Evolutionary conservation across 805 yeast species (phyloP).

Genomic region (Yarrowia sp.): DNA sequence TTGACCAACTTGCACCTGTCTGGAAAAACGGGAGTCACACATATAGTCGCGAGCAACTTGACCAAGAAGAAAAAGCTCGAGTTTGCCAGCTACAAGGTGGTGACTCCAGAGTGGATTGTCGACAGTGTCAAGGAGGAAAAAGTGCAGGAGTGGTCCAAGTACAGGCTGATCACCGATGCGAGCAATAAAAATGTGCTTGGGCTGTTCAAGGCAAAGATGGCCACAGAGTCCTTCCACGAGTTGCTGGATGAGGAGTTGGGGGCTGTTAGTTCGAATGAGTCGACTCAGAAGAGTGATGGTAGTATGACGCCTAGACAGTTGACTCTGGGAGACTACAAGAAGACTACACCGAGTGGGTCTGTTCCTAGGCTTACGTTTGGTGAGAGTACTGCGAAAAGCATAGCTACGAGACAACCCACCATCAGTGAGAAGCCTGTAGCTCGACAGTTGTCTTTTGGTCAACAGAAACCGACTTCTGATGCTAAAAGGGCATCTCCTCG

Average conservation of each 20-base stretch:
- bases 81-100: constrained; percentile 74
- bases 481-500: too few species aligned
- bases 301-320: too few species aligned
- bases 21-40: constrained; percentile 79
- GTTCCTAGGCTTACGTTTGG: too few species aligned
- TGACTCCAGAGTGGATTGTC: constrained; percentile 80
- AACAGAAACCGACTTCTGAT: too few species aligned
- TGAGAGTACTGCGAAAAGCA: too few species aligned
- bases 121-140: constrained; percentile 61
- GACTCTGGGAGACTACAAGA: too few species aligned
- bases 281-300: too few species aligned
- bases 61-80: constrained; percentile 78
- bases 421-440: too few species aligned
- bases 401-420: too few species aligned
- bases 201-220: constrained; percentile 4
- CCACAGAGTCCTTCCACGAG: constrained; percentile 19
- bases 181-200: neutral
- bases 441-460: too few species aligned
- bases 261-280: neutral
- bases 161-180: constrained; percentile 43
- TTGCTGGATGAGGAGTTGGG: constrained; percentile 13
- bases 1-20: constrained; percentile 51
- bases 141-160: constrained; percentile 75
- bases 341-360: too few species aligned
- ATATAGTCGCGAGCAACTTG: constrained; percentile 77